phyloP scores from a whole-genome alignment of 441 rosid species.

The Eruca vesicaria region DNA sequence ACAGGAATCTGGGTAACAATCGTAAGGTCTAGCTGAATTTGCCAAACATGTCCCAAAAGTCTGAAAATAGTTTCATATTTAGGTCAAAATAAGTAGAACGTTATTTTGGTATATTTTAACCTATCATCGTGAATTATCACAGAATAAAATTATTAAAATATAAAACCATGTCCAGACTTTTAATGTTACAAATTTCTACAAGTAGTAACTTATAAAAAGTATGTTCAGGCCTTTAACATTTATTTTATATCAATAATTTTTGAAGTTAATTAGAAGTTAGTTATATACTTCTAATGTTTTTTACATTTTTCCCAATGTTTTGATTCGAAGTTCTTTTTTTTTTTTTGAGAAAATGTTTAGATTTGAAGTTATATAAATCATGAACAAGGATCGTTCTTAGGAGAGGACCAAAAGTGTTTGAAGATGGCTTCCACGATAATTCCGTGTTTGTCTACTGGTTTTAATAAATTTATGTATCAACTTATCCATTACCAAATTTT shows the following conservation, averaged over 20 bases:
- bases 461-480: neutral
- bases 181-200: neutral
- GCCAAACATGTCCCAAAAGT: conserved; percentile 1
- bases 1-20: neutral
- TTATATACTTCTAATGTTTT: no score
- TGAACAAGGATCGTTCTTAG: neutral
- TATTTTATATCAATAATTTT: no score
- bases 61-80: neutral
- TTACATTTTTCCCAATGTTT: no score
- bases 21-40: neutral
- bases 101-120: no score
- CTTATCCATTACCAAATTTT: neutral
- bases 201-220: no score
- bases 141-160: neutral
- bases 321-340: no score
- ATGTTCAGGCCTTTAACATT: neutral
- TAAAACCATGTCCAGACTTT: neutral
- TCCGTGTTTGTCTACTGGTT: neutral
- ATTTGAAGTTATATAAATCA: no score
- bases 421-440: conserved; percentile 1
- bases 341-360: no score
- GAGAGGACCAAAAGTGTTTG: conserved; percentile 27
- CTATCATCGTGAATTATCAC: neutral
- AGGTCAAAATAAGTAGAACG: neutral
- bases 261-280: neutral